Conservation (phyloP, 1,139 yeast genomes). For the Yamadazyma blattariae region DNA sequence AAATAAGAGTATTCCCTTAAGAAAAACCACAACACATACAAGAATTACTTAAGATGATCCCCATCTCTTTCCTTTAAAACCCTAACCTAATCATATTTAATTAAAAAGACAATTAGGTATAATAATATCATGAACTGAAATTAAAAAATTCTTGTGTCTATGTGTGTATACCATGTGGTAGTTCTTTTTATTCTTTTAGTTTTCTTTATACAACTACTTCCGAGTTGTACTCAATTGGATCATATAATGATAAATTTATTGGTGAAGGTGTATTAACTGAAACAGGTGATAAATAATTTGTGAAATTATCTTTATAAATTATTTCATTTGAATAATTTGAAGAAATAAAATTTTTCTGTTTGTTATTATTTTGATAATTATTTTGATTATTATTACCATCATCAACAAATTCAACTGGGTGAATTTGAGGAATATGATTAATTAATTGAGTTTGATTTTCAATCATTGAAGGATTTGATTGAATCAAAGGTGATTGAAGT, state of each 20-base stretch:
- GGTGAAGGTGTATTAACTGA: slow-evolving; percentile 47
- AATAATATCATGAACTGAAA: too few relatives aligned
- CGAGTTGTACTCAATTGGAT: slow-evolving; percentile 45
- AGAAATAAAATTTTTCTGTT: too few relatives aligned
- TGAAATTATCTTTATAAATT: slow-evolving; percentile 9
- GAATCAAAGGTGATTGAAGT: too few relatives aligned
- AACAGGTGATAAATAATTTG: slow-evolving; percentile 40
- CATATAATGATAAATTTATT: slow-evolving; percentile 35
- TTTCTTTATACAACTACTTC: slow-evolving; percentile 41
- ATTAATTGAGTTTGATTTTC: background rate
- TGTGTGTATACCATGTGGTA: background rate
- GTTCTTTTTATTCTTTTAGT: background rate
- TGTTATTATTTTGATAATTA: background rate
- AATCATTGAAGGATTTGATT: too few relatives aligned
- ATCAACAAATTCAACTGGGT: background rate
- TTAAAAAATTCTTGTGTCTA: too few relatives aligned
- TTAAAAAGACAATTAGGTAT: too few relatives aligned
- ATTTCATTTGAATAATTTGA: background rate
- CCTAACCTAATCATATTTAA: too few relatives aligned
- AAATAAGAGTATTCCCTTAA: background rate
- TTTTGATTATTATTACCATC: background rate
- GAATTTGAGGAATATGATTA: background rate
- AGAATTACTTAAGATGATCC: too few relatives aligned
- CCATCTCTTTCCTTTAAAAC: too few relatives aligned
- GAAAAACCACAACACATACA: background rate